phyloP scores from a whole-genome alignment of 2,329 filamentous ascomycete species.

The Sporothrix sp. region DNA sequence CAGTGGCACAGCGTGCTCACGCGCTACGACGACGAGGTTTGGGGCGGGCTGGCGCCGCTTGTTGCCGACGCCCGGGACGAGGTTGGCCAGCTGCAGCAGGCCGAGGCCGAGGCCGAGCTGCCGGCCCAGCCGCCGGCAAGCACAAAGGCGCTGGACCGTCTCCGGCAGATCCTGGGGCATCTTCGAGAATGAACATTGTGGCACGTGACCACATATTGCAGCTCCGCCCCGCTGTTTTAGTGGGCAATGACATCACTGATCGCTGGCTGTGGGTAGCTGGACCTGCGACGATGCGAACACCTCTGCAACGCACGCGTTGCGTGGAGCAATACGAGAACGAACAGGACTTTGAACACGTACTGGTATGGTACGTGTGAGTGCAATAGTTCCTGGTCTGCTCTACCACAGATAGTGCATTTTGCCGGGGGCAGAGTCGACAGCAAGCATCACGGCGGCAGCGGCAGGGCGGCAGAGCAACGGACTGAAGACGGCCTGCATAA shows the following conservation, averaged over 20 bases:
- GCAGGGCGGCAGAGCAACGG: not conserved
- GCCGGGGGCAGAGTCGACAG: too few relatives aligned
- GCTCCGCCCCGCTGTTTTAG: not conserved
- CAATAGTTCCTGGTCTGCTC: too few relatives aligned
- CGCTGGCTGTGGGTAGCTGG: not conserved
- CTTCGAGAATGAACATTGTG: constrained; percentile 21
- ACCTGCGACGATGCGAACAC: too few relatives aligned
- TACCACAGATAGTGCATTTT: too few relatives aligned
- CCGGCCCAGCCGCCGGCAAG: constrained; percentile 17
- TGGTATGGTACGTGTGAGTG: too few relatives aligned
- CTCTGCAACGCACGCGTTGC: not conserved
- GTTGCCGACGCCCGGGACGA: constrained; percentile 48
- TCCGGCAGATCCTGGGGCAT: constrained; percentile 32
- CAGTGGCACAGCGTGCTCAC: constrained; percentile 49
- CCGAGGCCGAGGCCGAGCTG: constrained; percentile 14
- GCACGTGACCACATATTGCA: not conserved
- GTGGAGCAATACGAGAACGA: not conserved
- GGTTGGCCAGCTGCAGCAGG: constrained; percentile 33
- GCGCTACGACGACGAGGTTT: constrained; percentile 55
- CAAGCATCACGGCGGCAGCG: not conserved
- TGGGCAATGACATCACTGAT: constrained; percentile 11
- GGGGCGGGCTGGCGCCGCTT: constrained; percentile 52
- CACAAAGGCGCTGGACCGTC: constrained; percentile 29
- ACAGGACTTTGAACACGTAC: too few relatives aligned
- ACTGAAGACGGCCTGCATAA: too few relatives aligned